phyloP scores from a whole-genome alignment of 1,284 basidiomycete genomes.

The Ceratobasidium sp. region DNA sequence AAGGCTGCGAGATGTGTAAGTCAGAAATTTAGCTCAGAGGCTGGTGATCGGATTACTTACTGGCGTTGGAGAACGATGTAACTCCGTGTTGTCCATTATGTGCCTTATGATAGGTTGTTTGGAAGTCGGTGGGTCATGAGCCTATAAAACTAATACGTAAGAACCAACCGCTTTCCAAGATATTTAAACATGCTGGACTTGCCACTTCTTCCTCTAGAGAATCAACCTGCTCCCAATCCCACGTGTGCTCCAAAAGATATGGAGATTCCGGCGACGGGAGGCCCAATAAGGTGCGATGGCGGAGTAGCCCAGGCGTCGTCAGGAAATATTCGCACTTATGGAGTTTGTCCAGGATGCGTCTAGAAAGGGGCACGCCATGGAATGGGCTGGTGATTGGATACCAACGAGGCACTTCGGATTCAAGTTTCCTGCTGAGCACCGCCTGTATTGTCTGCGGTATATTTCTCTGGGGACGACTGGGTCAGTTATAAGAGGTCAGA shows the following conservation, averaged over 20 bases:
- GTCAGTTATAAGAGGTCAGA: not conserved
- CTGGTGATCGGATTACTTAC: not conserved
- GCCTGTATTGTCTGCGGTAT: constrained; percentile 2
- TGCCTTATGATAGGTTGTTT: too few species aligned
- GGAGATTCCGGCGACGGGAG: not conserved
- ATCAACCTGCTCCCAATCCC: not conserved
- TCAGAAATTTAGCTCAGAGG: too few species aligned
- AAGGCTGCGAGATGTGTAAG: too few species aligned
- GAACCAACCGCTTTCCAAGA: not conserved
- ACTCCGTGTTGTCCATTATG: too few species aligned
- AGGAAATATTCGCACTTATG: not conserved
- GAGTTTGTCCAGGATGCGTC: constrained; percentile 21
- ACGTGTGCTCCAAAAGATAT: not conserved
- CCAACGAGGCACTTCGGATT: not conserved
- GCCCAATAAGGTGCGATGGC: not conserved
- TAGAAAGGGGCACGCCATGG: constrained; percentile 2
- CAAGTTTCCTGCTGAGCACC: not conserved
- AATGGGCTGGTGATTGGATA: not conserved
- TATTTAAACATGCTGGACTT: not conserved
- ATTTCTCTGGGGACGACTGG: not conserved
- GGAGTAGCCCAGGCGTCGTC: not conserved
- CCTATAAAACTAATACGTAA: not conserved
- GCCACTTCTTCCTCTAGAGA: not conserved
- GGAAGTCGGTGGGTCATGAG: not conserved
- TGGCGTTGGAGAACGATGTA: too few species aligned